Percentiles rank a stretch among this genome's conserved stretches.
These are phyloP conservation scores for Chaetomidium leptoderma DNA, from an alignment of 495 filamentous ascomycete genomes.

Conservation along the genomic window DNA sequence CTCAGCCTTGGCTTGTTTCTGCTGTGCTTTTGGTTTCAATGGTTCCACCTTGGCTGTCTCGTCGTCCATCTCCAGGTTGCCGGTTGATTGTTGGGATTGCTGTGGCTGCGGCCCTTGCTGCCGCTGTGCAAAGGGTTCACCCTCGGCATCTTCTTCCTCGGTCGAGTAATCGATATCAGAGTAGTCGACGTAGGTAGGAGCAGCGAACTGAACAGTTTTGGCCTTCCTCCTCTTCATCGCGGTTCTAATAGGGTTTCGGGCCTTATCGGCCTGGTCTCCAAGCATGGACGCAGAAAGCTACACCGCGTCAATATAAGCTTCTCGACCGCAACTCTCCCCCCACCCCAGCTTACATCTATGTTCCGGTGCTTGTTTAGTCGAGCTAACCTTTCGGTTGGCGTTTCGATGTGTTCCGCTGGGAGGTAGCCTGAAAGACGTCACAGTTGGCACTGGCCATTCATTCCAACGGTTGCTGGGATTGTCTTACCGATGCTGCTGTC, in stretches of 20 bases:
- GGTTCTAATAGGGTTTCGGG: conserved; percentile 84
- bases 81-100: conserved; percentile 25
- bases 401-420: conserved; percentile 97
- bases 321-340: background rate
- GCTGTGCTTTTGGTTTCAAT: conserved; percentile 38
- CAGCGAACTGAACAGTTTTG: conserved; percentile 84
- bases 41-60: conserved; percentile 49
- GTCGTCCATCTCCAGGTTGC: conserved; percentile 37
- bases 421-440: conserved; percentile 65
- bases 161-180: conserved; percentile 84
- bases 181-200: conserved; percentile 84
- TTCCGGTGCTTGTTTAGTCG: conserved; percentile 97
- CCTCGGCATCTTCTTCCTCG: conserved; percentile 69
- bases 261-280: conserved; percentile 81
- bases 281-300: conserved; percentile 93
- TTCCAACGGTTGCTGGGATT: background rate
- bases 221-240: conserved; percentile 81
- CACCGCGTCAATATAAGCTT: conserved; percentile 12
- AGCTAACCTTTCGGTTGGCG: conserved; percentile 89
- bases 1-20: conserved; percentile 46
- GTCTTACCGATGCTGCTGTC: conserved; percentile 89
- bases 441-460: conserved; percentile 16
- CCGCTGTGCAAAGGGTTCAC: conserved; percentile 32
- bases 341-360: conserved; percentile 78
- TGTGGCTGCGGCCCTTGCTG: conserved; percentile 32